A percentile compares a stretch with the other conserved stretches of the same genome.
These are phyloP conservation scores for Cladorrhinum sp. DNA, from an alignment of 2,329 filamentous ascomycete genomes.

Conservation along the genomic window DNA sequence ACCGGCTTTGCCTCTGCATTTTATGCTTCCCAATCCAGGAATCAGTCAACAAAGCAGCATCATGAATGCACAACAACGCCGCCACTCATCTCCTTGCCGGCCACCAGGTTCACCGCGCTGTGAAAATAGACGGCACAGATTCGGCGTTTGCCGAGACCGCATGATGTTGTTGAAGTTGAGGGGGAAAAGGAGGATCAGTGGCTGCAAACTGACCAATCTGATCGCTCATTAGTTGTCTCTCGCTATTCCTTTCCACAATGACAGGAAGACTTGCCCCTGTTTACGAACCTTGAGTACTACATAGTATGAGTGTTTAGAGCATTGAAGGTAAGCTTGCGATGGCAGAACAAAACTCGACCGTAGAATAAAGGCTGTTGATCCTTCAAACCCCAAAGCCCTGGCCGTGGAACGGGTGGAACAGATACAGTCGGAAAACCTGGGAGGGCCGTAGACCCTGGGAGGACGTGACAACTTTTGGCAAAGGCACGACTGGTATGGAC, in stretches of 20 bases:
- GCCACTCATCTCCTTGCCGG: neutral
- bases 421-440: too few relatives aligned
- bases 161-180: too few relatives aligned
- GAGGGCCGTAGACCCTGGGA: neutral
- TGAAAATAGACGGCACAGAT: slow-evolving; percentile 1
- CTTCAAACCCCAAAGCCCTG: neutral
- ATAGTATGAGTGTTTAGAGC: neutral
- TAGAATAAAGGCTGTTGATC: neutral
- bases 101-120: neutral
- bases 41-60: neutral
- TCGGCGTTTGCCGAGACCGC: too few relatives aligned
- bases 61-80: neutral
- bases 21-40: neutral
- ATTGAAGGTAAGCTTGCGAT: neutral
- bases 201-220: too few relatives aligned
- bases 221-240: too few relatives aligned
- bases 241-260: too few relatives aligned
- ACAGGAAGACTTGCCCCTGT: too few relatives aligned
- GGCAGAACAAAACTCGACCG: neutral
- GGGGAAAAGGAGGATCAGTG: too few relatives aligned
- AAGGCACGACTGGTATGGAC: neutral
- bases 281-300: too few relatives aligned
- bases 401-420: too few relatives aligned
- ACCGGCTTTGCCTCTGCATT: neutral
- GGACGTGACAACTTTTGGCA: neutral